Evolutionary conservation across 495 filamentous ascomycete species (phyloP).

Genomic region (Ramalina intermedia): DNA sequence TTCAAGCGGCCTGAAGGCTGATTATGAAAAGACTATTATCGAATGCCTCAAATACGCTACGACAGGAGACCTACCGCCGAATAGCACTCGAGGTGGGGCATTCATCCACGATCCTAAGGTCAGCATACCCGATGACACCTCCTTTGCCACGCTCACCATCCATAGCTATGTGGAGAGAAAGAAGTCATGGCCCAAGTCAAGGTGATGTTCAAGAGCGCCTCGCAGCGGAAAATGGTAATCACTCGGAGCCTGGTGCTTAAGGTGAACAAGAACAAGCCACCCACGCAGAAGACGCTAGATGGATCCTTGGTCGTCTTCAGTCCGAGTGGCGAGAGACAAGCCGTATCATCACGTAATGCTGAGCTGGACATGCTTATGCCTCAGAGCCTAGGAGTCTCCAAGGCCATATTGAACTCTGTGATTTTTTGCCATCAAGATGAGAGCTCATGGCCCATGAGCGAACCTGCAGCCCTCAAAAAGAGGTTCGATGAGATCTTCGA

Average conservation of each 20-base stretch:
- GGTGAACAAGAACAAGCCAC: conserved; percentile 61
- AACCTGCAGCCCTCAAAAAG: conserved; percentile 71
- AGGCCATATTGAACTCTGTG: conserved; percentile 78
- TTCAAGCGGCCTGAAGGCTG: background rate
- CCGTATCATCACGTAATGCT: conserved; percentile 61
- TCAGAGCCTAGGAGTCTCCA: conserved; percentile 76
- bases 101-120: conserved; percentile 94
- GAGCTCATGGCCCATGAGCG: conserved; percentile 94
- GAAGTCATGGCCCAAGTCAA: conserved; percentile 87
- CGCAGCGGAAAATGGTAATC: conserved; percentile 61
- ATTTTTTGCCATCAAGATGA: conserved; percentile 99
- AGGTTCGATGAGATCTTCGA: conserved; percentile 97
- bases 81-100: conserved; percentile 72
- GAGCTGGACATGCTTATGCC: conserved; percentile 76
- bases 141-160: conserved; percentile 1
- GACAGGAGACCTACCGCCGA: conserved; percentile 83
- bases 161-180: conserved; percentile 67
- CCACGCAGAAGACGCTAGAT: conserved; percentile 60
- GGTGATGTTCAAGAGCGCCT: conserved; percentile 64
- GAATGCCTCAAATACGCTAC: conserved; percentile 98
- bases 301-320: conserved; percentile 49
- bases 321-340: conserved; percentile 65
- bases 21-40: conserved; percentile 62
- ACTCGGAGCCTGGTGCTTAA: conserved; percentile 72
- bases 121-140: conserved; percentile 4